phyloP scores from a whole-genome alignment of 108 stramenopile species.

The Cyclotella kingstonii region DNA sequence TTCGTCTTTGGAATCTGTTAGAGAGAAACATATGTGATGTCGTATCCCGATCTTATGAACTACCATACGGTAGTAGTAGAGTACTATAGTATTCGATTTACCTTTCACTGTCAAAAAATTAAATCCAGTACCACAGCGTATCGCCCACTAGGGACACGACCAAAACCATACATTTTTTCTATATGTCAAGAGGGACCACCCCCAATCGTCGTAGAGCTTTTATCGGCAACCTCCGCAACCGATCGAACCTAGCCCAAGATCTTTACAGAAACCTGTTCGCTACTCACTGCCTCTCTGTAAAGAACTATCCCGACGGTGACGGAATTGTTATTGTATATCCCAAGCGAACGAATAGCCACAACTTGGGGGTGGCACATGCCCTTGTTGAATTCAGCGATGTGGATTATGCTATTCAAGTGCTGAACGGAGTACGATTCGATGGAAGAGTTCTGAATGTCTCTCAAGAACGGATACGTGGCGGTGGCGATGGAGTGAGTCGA shows the following conservation, averaged over 20 bases:
- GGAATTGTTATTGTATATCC: constrained; percentile 11
- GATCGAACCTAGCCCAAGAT: constrained; percentile 19
- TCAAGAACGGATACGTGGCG: constrained; percentile 15
- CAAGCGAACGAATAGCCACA: not conserved
- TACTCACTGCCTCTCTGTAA: constrained; percentile 20
- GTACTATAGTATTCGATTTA: too few species aligned
- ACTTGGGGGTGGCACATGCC: constrained; percentile 6
- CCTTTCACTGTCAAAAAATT: too few species aligned
- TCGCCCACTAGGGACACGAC: not conserved
- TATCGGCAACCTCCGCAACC: constrained; percentile 47
- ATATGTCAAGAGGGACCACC: not conserved
- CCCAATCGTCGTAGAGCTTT: constrained; percentile 26
- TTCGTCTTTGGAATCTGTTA: too few species aligned
- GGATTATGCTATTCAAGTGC: constrained; percentile 37
- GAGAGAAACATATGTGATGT: too few species aligned
- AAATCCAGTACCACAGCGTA: too few species aligned
- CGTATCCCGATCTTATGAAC: too few species aligned
- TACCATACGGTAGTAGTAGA: too few species aligned
- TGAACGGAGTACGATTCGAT: constrained; percentile 38
- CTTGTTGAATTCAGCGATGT: constrained; percentile 41
- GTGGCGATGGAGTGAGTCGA: not conserved
- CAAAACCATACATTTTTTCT: not conserved
- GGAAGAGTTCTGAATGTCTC: constrained; percentile 33
- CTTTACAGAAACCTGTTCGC: constrained; percentile 22
- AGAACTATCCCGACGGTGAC: constrained; percentile 11